These are phyloP conservation scores for Gossypium ekmanianum DNA, from an alignment of 345 rosid genomes.

Conservation along the genomic window DNA sequence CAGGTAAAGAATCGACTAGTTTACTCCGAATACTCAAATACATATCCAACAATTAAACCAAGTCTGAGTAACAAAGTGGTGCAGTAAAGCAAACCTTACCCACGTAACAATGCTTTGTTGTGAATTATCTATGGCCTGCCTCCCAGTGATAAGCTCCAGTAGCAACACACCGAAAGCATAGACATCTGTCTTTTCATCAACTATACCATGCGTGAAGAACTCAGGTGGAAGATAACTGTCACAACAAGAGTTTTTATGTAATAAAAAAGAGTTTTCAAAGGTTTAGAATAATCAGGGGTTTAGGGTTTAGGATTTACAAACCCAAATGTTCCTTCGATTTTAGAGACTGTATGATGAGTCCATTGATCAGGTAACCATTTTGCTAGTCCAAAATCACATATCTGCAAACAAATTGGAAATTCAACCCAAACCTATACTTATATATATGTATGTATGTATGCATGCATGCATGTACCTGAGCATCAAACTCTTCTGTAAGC, in stretches of 20 bases:
- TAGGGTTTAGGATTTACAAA: constrained; percentile 23
- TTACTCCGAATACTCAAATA: background rate
- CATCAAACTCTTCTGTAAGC: constrained; percentile 75
- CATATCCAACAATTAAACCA: background rate
- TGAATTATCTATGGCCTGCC: constrained; percentile 68
- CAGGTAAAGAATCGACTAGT: too few relatives aligned
- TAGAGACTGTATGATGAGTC: constrained; percentile 76
- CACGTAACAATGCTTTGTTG: constrained; percentile 89
- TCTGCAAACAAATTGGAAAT: constrained; percentile 34
- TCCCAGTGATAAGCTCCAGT: constrained; percentile 79
- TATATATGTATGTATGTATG: background rate
- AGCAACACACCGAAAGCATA: constrained; percentile 83
- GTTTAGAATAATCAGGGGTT: background rate
- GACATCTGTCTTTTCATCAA: constrained; percentile 86
- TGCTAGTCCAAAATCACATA: constrained; percentile 91
- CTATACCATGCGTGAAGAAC: constrained; percentile 87
- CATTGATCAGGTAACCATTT: constrained; percentile 93
- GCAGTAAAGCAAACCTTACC: constrained; percentile 44
- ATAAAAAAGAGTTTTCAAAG: background rate
- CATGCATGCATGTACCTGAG: constrained; percentile 46
- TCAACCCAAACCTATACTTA: background rate
- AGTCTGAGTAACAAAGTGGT: background rate
- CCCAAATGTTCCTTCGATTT: constrained; percentile 97
- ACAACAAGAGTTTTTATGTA: background rate
- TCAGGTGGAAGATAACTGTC: constrained; percentile 88